Percentiles rank a stretch among this genome's conserved stretches.
phyloP scores from a whole-genome alignment of 2,329 filamentous ascomycete genomes.

The Sclerotiophoma versabilis region DNA sequence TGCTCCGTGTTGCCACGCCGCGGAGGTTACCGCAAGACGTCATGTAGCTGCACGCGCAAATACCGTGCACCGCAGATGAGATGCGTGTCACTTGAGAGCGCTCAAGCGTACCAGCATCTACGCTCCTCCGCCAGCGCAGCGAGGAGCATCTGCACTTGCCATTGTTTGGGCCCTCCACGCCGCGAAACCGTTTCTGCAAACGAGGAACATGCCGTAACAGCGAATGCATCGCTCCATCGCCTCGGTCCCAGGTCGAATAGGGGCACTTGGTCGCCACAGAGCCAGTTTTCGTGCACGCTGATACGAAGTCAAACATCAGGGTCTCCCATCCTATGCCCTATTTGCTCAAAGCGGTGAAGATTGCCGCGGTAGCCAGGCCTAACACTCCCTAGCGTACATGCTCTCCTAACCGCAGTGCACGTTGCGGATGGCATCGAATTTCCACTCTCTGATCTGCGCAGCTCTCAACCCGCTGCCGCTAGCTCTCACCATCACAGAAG shows the following conservation, averaged over 20 bases:
- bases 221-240: neutral
- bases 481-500: neutral
- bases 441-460: constrained; percentile 1
- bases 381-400: neutral
- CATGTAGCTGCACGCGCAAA: constrained; percentile 1
- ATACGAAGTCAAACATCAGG: constrained; percentile 4
- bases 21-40: neutral
- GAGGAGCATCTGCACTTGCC: neutral
- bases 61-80: neutral
- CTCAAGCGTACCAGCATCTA: constrained; percentile 1
- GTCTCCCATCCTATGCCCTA: neutral
- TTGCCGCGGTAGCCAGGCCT: neutral
- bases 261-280: constrained; percentile 17
- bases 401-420: constrained; percentile 9
- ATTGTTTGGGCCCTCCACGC: neutral
- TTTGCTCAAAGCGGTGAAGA: constrained; percentile 5
- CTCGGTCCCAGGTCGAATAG: constrained; percentile 13
- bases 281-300: constrained; percentile 1
- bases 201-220: constrained; percentile 12
- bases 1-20: neutral
- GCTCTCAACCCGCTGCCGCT: neutral
- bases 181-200: constrained; percentile 2
- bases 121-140: constrained; percentile 1
- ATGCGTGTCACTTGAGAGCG: constrained; percentile 1
- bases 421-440: constrained; percentile 14